Conservation (phyloP, 108 stramenopile genomes). For the Fistulifera pelliculosa region DNA sequence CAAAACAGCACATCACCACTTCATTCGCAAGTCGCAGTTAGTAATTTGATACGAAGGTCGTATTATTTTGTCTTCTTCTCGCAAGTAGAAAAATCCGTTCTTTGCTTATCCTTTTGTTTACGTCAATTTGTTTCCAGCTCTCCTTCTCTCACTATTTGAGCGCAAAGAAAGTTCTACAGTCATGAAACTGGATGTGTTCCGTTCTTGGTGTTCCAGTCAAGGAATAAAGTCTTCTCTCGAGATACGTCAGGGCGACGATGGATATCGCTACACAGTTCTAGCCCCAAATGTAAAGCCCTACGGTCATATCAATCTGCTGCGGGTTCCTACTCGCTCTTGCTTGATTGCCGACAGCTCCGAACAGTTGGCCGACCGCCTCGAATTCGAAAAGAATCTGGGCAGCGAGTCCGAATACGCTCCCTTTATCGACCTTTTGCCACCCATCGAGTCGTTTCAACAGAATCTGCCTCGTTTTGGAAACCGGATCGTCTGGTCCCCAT, state of each 20-base stretch:
- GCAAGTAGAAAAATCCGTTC: too few relatives aligned
- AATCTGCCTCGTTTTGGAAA: slow-evolving; percentile 70
- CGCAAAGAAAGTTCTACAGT: background rate
- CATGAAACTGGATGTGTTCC: slow-evolving; percentile 28
- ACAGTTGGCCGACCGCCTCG: slow-evolving; percentile 43
- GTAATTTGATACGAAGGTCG: too few relatives aligned
- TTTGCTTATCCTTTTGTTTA: too few relatives aligned
- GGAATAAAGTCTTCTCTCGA: slow-evolving; percentile 51
- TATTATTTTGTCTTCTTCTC: too few relatives aligned
- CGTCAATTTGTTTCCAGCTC: too few relatives aligned
- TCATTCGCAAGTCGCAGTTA: too few relatives aligned
- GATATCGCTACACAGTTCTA: slow-evolving; percentile 34
- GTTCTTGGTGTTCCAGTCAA: slow-evolving; percentile 49
- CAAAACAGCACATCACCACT: too few relatives aligned
- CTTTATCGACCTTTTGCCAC: slow-evolving; percentile 40
- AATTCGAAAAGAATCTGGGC: slow-evolving; percentile 43
- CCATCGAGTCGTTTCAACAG: slow-evolving; percentile 25
- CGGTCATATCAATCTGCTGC: slow-evolving; percentile 20
- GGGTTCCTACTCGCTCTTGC: slow-evolving; percentile 51
- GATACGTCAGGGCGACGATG: slow-evolving; percentile 21
- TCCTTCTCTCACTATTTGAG: too few relatives aligned
- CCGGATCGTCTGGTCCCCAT: slow-evolving; percentile 38
- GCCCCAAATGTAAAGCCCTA: slow-evolving; percentile 12
- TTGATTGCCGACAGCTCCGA: slow-evolving; percentile 42
- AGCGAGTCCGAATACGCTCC: slow-evolving; percentile 41